These are phyloP conservation scores for Senna tora DNA, from an alignment of 306 rosid species.

Conservation along the genomic window DNA sequence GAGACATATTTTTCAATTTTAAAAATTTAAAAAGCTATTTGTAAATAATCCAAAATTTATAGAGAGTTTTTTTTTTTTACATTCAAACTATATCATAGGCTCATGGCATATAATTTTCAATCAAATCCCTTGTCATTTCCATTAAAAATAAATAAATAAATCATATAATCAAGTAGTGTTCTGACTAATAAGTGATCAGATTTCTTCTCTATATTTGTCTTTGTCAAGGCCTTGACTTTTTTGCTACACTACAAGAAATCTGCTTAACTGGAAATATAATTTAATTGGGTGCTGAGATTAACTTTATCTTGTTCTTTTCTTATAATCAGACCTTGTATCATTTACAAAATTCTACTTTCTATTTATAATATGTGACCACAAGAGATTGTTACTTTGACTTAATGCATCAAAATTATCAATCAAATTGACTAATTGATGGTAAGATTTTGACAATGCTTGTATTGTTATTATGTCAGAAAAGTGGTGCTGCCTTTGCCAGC, in stretches of 20 bases:
- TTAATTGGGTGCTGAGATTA: slow-evolving; percentile 18
- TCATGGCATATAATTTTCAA: too few relatives aligned
- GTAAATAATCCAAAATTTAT: too few relatives aligned
- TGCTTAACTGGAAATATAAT: slow-evolving; percentile 1
- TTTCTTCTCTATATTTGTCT: too few relatives aligned
- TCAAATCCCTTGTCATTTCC: not conserved
- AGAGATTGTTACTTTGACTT: slow-evolving; percentile 31
- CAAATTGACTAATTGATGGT: slow-evolving; percentile 9
- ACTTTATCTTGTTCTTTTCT: not conserved
- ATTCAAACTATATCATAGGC: too few relatives aligned
- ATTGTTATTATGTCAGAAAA: slow-evolving; percentile 16
- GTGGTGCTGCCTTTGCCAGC: slow-evolving; percentile 14
- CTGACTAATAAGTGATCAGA: not conserved
- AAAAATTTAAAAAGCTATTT: too few relatives aligned
- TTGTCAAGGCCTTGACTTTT: not conserved
- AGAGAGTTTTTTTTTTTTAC: too few relatives aligned
- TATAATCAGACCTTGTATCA: not conserved
- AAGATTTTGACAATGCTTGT: slow-evolving; percentile 6
- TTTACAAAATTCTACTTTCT: not conserved
- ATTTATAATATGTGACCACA: not conserved
- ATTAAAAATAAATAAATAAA: not conserved
- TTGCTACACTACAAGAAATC: not conserved
- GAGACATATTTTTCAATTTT: too few relatives aligned
- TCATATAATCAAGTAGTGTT: not conserved
- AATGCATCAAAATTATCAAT: slow-evolving; percentile 25